Base-by-base conservation (phyloP, 2,329 filamentous ascomycete genomes). In the Colletotrichum sp. region DNA sequence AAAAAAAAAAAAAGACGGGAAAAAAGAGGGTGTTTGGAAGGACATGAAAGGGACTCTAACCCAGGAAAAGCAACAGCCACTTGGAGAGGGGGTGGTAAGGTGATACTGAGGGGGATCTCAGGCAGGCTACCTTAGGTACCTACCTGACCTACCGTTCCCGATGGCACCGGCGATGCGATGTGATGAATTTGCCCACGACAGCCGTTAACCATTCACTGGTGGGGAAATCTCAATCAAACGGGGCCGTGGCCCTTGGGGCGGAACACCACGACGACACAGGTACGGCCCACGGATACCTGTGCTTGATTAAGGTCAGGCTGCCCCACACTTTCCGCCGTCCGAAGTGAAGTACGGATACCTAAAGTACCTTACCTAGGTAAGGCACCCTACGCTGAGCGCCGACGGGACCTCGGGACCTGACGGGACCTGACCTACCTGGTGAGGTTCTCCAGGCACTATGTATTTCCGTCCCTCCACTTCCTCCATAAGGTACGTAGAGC, bases 171-270 rank as follows among this genome's bases (percentile, higher is more conserved):
- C 59, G 59, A 62, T 62, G 59, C 30, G 21, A 26, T 64, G 60
- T 64, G 34, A 64, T 64, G 62, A 52, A 52, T 18, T 52, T 52
- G 26, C 60, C 72, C 71, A 28, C 39, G 68, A 72, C 72, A 67
- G 52, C 52, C 72, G 68, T 75, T 69, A 63, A 59, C 69, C 73
- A 72, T 16, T 72, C 55, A 75, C 69, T 75, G 73, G 73, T 75
- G 73, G 73, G 73, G 73, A 75, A 74, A 75, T 68, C 55, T 44
- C 69, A 75, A 64, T 75, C 39, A 26, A 63, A 69, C 55, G 73
- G 73, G 63, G 69, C 68, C 39, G 21, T 24, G 24, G 26, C 59
- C 59, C 34, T 34, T 24, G 26, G 62, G n/a, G 57, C 28, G 18
- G 24, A 59, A 68, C 39, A 34, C 30, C 36, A 39, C 36, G 8